Conservation (phyloP, 2,329 filamentous ascomycete genomes). For the Colletotrichum liaoningense region DNA sequence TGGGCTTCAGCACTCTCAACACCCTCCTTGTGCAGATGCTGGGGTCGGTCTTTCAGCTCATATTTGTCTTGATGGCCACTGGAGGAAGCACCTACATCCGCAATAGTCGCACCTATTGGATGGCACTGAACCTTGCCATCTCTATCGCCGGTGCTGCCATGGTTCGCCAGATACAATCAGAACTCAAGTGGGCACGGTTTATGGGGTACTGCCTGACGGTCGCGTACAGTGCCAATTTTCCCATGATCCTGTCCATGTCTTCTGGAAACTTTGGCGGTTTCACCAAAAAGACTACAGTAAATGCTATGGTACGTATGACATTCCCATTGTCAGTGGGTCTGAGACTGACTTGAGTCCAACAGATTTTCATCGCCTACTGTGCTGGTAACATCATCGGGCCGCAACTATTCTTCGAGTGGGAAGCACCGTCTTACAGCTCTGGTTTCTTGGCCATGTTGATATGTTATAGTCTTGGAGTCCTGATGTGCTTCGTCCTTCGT, state of each 20-base stretch:
- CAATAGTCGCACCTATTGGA: slow-evolving; percentile 61
- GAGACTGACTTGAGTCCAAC: background rate
- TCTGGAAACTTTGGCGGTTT: slow-evolving; percentile 75
- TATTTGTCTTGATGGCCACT: slow-evolving; percentile 63
- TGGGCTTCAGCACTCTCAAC: slow-evolving; percentile 68
- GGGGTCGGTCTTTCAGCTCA: slow-evolving; percentile 61
- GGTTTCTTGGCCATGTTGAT: slow-evolving; percentile 65
- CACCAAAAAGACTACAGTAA: slow-evolving; percentile 75
- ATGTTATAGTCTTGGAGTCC: slow-evolving; percentile 42
- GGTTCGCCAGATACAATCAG: slow-evolving; percentile 65
- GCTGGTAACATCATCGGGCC: slow-evolving; percentile 75
- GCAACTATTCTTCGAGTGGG: slow-evolving; percentile 67
- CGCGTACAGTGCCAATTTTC: slow-evolving; percentile 71
- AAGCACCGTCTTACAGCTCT: slow-evolving; percentile 68
- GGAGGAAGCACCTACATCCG: slow-evolving; percentile 68
- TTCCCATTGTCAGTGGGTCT: background rate
- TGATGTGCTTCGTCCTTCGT: slow-evolving; percentile 52
- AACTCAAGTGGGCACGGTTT: slow-evolving; percentile 43
- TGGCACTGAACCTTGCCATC: slow-evolving; percentile 21
- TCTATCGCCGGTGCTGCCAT: slow-evolving; percentile 63
- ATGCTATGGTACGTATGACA: slow-evolving; percentile 45
- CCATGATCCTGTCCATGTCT: slow-evolving; percentile 75
- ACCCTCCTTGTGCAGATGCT: slow-evolving; percentile 75
- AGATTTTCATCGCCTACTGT: slow-evolving; percentile 22
- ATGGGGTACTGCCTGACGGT: slow-evolving; percentile 45